These are phyloP conservation scores for Stachybotrys elegans DNA, from an alignment of 2,329 filamentous ascomycete species.

Conservation along the genomic window DNA sequence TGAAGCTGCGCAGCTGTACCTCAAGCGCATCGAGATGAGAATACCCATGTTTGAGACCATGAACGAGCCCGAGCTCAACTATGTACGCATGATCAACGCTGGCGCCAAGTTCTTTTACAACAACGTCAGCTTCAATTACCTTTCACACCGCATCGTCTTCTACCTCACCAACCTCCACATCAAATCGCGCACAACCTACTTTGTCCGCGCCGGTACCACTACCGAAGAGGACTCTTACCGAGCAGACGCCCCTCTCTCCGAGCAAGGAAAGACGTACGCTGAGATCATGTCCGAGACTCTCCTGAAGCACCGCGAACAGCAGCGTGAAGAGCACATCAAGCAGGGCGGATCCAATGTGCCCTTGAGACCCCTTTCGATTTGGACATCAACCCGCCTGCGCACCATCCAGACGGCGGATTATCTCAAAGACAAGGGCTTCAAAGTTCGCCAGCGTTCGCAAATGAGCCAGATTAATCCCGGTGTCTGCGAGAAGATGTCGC, in stretches of 20 bases:
- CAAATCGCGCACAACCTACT: conserved; percentile 90
- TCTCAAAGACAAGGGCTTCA: conserved; percentile 74
- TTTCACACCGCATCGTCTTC: conserved; percentile 96
- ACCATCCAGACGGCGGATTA: conserved; percentile 86
- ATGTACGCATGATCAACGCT: conserved; percentile 99
- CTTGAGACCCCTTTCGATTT: conserved; percentile 78
- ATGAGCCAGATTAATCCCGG: conserved; percentile 97
- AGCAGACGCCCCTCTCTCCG: conserved; percentile 77
- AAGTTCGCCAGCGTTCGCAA: conserved; percentile 85
- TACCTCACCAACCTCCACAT: conserved; percentile 97
- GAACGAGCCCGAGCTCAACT: conserved; percentile 90
- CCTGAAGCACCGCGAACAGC: conserved; percentile 75
- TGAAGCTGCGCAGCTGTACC: conserved; percentile 87
- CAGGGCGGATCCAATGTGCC: conserved; percentile 63
- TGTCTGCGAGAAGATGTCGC: conserved; percentile 90
- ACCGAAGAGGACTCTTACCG: conserved; percentile 90
- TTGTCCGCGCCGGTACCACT: conserved; percentile 81
- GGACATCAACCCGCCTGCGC: conserved; percentile 88
- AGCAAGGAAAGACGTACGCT: conserved; percentile 75
- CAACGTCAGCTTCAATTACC: conserved; percentile 93
- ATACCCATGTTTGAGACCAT: conserved; percentile 97
- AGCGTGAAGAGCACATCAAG: conserved; percentile 64
- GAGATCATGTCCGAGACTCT: conserved; percentile 81
- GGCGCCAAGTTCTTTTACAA: conserved; percentile 92
- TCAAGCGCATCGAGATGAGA: conserved; percentile 81